Evolutionary conservation across 208 protist species (phyloP), one percentile per base, ranked within the genome.

Genomic region (Trypanosoma platydactyli): DNA sequence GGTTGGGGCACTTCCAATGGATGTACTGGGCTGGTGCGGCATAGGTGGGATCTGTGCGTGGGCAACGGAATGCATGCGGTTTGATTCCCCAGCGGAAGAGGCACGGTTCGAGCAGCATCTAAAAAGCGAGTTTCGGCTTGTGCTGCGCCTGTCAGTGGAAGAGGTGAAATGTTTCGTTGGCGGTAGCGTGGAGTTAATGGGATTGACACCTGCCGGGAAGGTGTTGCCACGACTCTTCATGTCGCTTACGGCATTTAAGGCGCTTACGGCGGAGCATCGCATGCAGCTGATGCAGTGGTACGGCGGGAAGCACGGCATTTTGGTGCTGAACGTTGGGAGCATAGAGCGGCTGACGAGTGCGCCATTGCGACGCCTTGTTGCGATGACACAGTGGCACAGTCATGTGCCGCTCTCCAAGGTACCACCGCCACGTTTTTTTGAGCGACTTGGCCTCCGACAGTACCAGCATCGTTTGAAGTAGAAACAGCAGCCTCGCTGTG

Each of bases 21-120:
- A 80, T 64, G 46, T 57, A n/a, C 38, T 77, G 24, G 68, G 75
- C 5, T 76, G 68, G 64, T 64, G 53, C 57, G 75, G 75, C 24
- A 50, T 45, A 12, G 70, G 48, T 30, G 63, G 59, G 4, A 76
- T 77, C 24, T 71, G 63, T 50, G 75, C 75, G 18, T 80, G 68
- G 69, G 41, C 38, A 35, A 12, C 76, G 33, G 63, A 71, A 5
- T 58, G 33, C 45, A 68, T 80, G 55, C 55, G 46, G 18, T 80
- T 80, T 58, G 51, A 60, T 15, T 44, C 38, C 25, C n/a, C 41
- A 6, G 57, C 51, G 40, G 75, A 76, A 40, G 25, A 64, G 58
- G 57, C 4, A 9, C 52, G 56, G 44, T 77, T 80, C 44, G 41
- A 72, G 44, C 22, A 16, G 40, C 66, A 77, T 54, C 29, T 80